Conservation (phyloP, 1,284 basidiomycete genomes). For the Leccinum pallidistipes region DNA sequence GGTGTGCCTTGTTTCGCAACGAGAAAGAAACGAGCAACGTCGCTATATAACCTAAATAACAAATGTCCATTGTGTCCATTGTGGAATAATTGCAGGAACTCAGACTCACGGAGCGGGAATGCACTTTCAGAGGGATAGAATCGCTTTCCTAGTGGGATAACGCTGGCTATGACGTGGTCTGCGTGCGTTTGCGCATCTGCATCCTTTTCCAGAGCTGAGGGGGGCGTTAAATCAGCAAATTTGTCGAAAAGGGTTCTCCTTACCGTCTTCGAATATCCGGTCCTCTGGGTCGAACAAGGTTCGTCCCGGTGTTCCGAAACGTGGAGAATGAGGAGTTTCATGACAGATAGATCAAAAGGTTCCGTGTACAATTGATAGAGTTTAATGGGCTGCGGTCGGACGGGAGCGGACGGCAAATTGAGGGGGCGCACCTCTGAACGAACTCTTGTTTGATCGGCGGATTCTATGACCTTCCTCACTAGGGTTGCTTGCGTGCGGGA, state of each 20-base stretch:
- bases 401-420: not conserved
- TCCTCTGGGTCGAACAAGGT: conserved; percentile 85
- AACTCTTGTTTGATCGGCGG: conserved; percentile 50
- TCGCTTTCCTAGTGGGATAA: conserved; percentile 75
- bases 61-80: conserved; percentile 4
- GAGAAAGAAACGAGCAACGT: conserved; percentile 70
- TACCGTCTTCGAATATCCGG: conserved; percentile 79
- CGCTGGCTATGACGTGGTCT: conserved; percentile 60
- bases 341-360: conserved; percentile 80
- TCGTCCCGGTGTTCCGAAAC: conserved; percentile 92
- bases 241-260: conserved; percentile 24
- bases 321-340: conserved; percentile 91
- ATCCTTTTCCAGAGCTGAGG: conserved; percentile 49
- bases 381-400: conserved; percentile 41
- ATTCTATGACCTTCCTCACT: conserved; percentile 57
- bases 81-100: not conserved
- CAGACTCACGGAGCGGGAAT: conserved; percentile 75
- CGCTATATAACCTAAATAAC: conserved; percentile 61
- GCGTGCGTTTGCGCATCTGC: conserved; percentile 51
- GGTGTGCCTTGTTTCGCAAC: conserved; percentile 56
- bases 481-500: conserved; percentile 59
- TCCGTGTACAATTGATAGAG: conserved; percentile 89
- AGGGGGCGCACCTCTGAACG: conserved; percentile 61
- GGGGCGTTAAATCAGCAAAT: conserved; percentile 5
- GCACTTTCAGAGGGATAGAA: conserved; percentile 92